These are phyloP conservation scores for Xylariaceae sp. DNA, from an alignment of 2,329 filamentous ascomycete genomes.

Conservation along the genomic window DNA sequence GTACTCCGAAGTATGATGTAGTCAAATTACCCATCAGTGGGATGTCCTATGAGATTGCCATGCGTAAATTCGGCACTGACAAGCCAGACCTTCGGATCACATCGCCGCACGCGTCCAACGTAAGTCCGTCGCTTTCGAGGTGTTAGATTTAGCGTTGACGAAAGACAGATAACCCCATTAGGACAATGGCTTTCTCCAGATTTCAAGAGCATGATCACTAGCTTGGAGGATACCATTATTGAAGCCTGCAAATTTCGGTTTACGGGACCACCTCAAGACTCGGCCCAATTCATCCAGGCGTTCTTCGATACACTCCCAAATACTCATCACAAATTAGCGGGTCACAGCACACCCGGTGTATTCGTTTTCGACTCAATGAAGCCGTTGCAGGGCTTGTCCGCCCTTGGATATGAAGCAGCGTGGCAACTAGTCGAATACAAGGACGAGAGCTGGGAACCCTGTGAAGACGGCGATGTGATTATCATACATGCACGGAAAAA, in stretches of 20 bases:
- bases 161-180: conserved; percentile 66
- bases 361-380: conserved; percentile 76
- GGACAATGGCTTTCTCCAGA: conserved; percentile 67
- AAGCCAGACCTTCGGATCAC: conserved; percentile 87
- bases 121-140: conserved; percentile 44
- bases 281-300: conserved; percentile 51
- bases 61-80: conserved; percentile 83
- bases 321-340: conserved; percentile 67
- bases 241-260: conserved; percentile 76
- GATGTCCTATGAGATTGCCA: conserved; percentile 74
- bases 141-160: conserved; percentile 33
- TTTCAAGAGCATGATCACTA: conserved; percentile 77
- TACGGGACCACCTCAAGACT: conserved; percentile 54
- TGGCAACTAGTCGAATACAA: conserved; percentile 34
- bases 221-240: conserved; percentile 70
- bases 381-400: conserved; percentile 76
- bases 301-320: conserved; percentile 73
- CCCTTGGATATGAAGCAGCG: conserved; percentile 42
- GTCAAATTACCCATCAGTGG: no score
- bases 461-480: conserved; percentile 78
- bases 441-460: conserved; percentile 36
- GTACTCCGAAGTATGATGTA: background rate
- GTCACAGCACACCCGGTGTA: conserved; percentile 79
- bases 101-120: conserved; percentile 54
- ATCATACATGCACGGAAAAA: conserved; percentile 79